Conservation (phyloP, 2,329 filamentous ascomycete species). For the Neofusicoccum parvum region DNA sequence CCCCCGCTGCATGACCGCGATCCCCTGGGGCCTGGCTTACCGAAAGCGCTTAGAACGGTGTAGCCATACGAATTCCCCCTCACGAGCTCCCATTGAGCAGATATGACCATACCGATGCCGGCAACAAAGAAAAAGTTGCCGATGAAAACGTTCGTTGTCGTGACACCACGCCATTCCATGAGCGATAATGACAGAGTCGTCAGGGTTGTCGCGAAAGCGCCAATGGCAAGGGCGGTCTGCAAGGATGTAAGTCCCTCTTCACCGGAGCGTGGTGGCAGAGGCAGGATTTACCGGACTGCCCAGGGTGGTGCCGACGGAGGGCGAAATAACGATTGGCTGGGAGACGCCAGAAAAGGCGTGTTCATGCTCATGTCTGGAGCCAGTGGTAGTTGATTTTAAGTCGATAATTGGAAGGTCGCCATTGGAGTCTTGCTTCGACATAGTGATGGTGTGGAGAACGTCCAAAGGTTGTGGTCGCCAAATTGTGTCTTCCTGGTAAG, state of each 20-base stretch:
- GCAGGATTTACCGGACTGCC: conserved; percentile 3
- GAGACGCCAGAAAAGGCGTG: conserved; percentile 36
- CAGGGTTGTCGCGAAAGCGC: conserved; percentile 57
- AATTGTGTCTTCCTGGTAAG: too few species aligned
- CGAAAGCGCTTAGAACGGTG: conserved; percentile 58
- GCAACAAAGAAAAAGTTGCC: conserved; percentile 58
- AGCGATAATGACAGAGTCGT: conserved; percentile 57
- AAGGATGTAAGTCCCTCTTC: not conserved
- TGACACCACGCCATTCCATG: conserved; percentile 58
- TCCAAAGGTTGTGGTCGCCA: too few species aligned
- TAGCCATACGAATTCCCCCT: conserved; percentile 57
- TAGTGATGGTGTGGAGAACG: not conserved
- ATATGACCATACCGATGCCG: conserved; percentile 56
- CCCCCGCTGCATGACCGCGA: not conserved
- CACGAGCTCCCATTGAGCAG: conserved; percentile 59
- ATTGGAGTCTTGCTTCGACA: conserved; percentile 2
- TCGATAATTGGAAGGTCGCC: not conserved
- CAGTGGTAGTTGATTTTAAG: not conserved
- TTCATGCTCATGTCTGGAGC: not conserved
- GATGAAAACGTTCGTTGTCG: conserved; percentile 54
- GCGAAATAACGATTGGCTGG: conserved; percentile 33
- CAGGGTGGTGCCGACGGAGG: conserved; percentile 30
- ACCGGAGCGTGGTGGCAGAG: not conserved
- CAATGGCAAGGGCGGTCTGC: conserved; percentile 53
- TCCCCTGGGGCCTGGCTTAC: conserved; percentile 30